Evolutionary conservation across 768 basidiomycete genomes (phyloP).

Genomic region (Tulasnella sp.): DNA sequence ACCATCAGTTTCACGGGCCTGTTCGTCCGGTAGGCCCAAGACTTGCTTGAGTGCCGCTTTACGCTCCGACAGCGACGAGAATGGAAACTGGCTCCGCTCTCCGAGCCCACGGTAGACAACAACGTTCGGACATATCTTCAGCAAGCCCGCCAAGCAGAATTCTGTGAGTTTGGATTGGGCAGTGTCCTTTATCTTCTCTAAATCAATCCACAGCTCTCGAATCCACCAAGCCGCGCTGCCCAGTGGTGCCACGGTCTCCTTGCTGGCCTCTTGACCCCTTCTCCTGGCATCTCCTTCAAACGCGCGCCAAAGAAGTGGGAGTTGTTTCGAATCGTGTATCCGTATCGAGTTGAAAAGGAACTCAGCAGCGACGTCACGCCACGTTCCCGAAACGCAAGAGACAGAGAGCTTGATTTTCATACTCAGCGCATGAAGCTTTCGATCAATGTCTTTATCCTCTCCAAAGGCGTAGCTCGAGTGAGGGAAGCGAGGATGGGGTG

Average conservation of each 20-base stretch:
- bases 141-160: background rate
- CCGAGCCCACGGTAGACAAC: background rate
- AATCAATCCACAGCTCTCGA: background rate
- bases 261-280: background rate
- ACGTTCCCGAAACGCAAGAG: background rate
- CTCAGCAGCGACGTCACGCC: background rate
- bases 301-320: background rate
- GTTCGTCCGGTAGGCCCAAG: background rate
- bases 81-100: background rate
- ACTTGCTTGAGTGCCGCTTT: background rate
- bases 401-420: background rate
- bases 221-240: background rate
- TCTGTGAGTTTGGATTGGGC: background rate
- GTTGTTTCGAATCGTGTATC: background rate
- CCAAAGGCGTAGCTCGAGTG: background rate
- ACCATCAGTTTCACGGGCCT: background rate
- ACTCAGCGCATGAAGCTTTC: background rate
- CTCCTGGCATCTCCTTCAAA: background rate
- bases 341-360: conserved; percentile 1
- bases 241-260: background rate
- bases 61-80: no score
- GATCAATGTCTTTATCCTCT: background rate
- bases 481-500: background rate
- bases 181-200: background rate
- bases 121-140: conserved; percentile 1